Evolutionary conservation across 208 protist species (phyloP), one percentile per base, ranked within the genome.

Genomic region (Crithidia fasciculata): DNA sequence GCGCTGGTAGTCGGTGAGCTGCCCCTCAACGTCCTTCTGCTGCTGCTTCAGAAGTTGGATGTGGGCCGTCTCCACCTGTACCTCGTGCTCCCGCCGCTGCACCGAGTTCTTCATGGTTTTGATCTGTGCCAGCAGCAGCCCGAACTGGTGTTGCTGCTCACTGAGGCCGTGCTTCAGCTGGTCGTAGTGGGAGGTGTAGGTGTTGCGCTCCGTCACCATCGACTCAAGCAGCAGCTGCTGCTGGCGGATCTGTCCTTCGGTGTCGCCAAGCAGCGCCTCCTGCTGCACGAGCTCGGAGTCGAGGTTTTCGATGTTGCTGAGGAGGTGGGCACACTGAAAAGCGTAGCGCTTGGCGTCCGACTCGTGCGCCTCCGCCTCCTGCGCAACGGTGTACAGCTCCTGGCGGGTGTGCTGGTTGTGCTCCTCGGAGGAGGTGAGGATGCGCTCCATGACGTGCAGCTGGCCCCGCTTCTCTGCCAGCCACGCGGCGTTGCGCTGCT

Each of bases 161-260:
- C 80, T 76, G 18, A 99, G 97, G 72, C 98, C 96, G 19, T 95
- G 86, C 50, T 98, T 93, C 10, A 98, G 81, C 74, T 99, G 95
- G 58, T 96, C 88, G 53, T 98, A 87, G 78, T 99, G 97, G 76
- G 99, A 98, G 41, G 89, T 97, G 80, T 99, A 99, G 4, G 97
- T 74, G 80, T 99, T 99, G 40, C 98, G 85, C 72, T 99, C 98
- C 19, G 83, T 75, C 28, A 98, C 73, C 43, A 99, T 94, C 40
- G 93, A 82, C 61, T 99, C 97, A 15, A 99, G 85, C n/a, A 88
- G 52, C 50, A 68, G 84, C 64, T 97, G 95, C 73, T 92, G 83
- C 81, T 89, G 85, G 56, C 80, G 72, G 28, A 94, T 69, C 9
- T 81, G 73, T 2, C 58, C 70, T 76, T 92, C 89, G 78, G 85